phyloP scores from a whole-genome alignment of 192 early-diverging fungal genomes.

The Obelidium mucronatum region DNA sequence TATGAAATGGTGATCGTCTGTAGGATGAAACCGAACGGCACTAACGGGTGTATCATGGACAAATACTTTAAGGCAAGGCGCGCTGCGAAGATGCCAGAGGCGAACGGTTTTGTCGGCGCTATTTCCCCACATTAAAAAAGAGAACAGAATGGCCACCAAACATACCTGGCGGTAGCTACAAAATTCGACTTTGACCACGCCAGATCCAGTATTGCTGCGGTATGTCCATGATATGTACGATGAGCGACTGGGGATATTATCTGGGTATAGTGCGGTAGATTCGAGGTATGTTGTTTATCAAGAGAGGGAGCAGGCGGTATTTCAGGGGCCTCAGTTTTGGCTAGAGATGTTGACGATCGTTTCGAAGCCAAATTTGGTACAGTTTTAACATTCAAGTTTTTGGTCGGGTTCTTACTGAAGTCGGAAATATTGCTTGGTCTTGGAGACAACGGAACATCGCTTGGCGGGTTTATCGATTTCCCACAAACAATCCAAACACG shows the following conservation, averaged over 20 bases:
- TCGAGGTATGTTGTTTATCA: too few relatives aligned
- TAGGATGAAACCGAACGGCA: slow-evolving; percentile 81
- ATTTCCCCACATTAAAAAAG: too few relatives aligned
- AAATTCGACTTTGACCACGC: slow-evolving; percentile 70
- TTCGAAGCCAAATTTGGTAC: neutral
- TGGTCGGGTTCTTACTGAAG: neutral
- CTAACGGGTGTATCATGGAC: slow-evolving; percentile 81
- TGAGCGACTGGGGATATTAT: slow-evolving; percentile 57
- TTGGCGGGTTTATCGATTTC: too few relatives aligned
- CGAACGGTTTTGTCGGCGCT: slow-evolving; percentile 78
- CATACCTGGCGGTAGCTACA: slow-evolving; percentile 68
- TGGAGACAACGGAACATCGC: too few relatives aligned
- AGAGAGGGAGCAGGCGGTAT: neutral
- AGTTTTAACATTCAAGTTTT: neutral
- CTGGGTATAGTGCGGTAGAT: neutral
- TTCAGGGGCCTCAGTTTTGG: neutral
- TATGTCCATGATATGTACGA: slow-evolving; percentile 79
- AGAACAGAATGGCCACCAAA: too few relatives aligned
- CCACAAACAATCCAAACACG: slow-evolving; percentile 57
- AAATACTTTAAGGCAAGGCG: slow-evolving; percentile 81
- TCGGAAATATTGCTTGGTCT: too few relatives aligned
- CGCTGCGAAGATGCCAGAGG: slow-evolving; percentile 80
- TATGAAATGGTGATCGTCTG: slow-evolving; percentile 82
- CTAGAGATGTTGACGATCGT: neutral
- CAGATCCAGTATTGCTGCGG: slow-evolving; percentile 69